Evolutionary conservation across 2,329 filamentous ascomycete species (phyloP), one percentile per base, ranked within the genome.

Genomic region (Ophiostoma triangulosporum): DNA sequence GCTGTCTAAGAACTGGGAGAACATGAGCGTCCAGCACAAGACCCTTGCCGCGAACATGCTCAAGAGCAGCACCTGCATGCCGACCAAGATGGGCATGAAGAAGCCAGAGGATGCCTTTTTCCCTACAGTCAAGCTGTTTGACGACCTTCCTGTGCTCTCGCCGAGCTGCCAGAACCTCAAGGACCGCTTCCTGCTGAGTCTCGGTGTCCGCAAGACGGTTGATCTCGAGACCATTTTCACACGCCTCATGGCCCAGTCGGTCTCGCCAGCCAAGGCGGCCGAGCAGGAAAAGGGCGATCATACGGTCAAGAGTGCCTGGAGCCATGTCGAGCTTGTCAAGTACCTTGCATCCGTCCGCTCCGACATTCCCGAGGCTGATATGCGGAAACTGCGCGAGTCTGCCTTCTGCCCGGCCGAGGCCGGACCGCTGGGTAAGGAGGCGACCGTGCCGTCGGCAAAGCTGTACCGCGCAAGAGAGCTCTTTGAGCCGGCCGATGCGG

Each of bases 181-280:
- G 64, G 91, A 97, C 46, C 96, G 94, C 65, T 87, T 98, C 57
- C 69, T 98, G 43, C 70, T 77, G 3, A 79, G 86, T 2, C 73
- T 98, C 31, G 91, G 93, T 3, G 90, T 98, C 26, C 82, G 93
- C 56, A 97, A 97, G 70, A 98, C 93, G 0, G 83, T 98, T 20
- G 93, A 98, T 60, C 72, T 98, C 2, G 88, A 88, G 31, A 91
- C 94, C 29, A 94, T 98, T 29, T 97, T 98, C 62, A 85, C 86
- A 24, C 79, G 91, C 45, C 75, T 98, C 43, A 76, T 96, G 60
- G 26, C 43, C 9, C 82, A 77, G 51, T 75, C 27, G 5, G 52
- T 72, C 22, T 45, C 31, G 1, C 12, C 36, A 6, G 45, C 11
- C 12, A 32, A 35, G 24, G 14, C 46, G 6, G 2, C 15, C 15